A percentile compares a stretch with the other conserved stretches of the same genome.
Evolutionary conservation across 352 stramenopile species (phyloP).

Genomic region (Pythium vanterpoolii): DNA sequence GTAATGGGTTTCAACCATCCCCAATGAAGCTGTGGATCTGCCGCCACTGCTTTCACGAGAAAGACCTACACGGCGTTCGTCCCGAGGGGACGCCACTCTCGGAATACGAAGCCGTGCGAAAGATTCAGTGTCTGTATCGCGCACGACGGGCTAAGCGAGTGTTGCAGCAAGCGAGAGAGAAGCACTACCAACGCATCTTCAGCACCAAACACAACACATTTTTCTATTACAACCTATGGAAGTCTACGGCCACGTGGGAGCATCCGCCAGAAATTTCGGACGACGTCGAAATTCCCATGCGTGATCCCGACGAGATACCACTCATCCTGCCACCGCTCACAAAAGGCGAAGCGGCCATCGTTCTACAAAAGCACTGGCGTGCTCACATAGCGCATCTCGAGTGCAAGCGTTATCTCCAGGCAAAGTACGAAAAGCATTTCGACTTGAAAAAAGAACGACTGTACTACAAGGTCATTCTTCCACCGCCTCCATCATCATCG

Average conservation of each 20-base stretch:
- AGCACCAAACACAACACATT: conserved; percentile 71
- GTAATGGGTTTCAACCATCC: conserved; percentile 67
- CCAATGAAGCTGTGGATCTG: conserved; percentile 66
- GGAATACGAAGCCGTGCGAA: conserved; percentile 74
- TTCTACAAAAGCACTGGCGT: conserved; percentile 46
- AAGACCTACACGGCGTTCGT: conserved; percentile 56
- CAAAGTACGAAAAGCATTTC: conserved; percentile 68
- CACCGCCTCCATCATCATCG: conserved; percentile 2
- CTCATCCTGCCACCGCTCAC: conserved; percentile 50
- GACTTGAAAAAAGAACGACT: conserved; percentile 50
- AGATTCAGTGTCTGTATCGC: conserved; percentile 69
- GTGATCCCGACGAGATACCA: conserved; percentile 57
- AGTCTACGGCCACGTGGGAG: conserved; percentile 41
- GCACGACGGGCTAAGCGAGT: conserved; percentile 43
- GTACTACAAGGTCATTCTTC: conserved; percentile 45
- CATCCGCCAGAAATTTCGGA: conserved; percentile 35
- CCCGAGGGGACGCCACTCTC: conserved; percentile 34
- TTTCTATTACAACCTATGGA: conserved; percentile 80
- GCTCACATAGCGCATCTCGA: conserved; percentile 27
- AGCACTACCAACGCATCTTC: conserved; percentile 71
- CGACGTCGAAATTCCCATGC: conserved; percentile 60
- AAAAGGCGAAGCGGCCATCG: conserved; percentile 38
- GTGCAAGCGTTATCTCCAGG: conserved; percentile 26
- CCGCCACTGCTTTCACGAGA: conserved; percentile 67
- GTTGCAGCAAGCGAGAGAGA: conserved; percentile 51